phyloP scores from a whole-genome alignment of 805 yeast species.

The Cyberlindnera mycetangii region DNA sequence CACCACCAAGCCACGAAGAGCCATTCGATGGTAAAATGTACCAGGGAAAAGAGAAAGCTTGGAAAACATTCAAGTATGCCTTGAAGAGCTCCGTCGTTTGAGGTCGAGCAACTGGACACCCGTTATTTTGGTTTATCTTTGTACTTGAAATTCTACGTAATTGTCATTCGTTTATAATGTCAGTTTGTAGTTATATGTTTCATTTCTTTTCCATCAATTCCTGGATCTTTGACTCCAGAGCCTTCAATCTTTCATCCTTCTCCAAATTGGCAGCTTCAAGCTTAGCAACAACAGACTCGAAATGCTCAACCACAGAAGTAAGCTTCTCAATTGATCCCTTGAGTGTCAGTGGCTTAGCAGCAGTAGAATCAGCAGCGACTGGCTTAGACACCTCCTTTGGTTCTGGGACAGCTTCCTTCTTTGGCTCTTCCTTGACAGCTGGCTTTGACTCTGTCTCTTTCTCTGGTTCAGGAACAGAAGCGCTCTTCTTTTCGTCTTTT shows the following conservation, averaged over 20 bases:
- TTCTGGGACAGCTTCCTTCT: conserved; percentile 8
- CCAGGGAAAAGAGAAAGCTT: neutral
- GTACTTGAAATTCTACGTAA: neutral
- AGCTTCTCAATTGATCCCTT: conserved; percentile 71
- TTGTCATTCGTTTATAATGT: too few species aligned
- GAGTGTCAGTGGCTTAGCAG: conserved; percentile 52
- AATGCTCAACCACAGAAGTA: conserved; percentile 50
- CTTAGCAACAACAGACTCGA: conserved; percentile 53
- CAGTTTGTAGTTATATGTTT: too few species aligned
- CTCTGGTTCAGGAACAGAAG: conserved; percentile 21
- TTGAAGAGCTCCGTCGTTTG: conserved; percentile 3
- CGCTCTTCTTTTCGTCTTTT: conserved; percentile 12
- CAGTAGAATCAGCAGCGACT: conserved; percentile 15
- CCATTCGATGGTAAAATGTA: neutral
- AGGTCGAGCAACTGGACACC: too few species aligned
- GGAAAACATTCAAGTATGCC: conserved; percentile 1
- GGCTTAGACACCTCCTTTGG: conserved; percentile 17
- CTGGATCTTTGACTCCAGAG: conserved; percentile 62
- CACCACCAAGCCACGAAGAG: conserved; percentile 5
- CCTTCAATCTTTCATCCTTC: conserved; percentile 59
- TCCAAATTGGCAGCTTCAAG: conserved; percentile 54
- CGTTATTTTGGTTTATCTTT: too few species aligned
- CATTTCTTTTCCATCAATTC: conserved; percentile 41
- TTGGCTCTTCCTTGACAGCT: conserved; percentile 16
- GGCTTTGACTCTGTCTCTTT: conserved; percentile 15